Percentiles rank a stretch among this genome's conserved stretches.
Evolutionary conservation across 2,329 filamentous ascomycete species (phyloP).

Genomic region (Verticillium dahliae): DNA sequence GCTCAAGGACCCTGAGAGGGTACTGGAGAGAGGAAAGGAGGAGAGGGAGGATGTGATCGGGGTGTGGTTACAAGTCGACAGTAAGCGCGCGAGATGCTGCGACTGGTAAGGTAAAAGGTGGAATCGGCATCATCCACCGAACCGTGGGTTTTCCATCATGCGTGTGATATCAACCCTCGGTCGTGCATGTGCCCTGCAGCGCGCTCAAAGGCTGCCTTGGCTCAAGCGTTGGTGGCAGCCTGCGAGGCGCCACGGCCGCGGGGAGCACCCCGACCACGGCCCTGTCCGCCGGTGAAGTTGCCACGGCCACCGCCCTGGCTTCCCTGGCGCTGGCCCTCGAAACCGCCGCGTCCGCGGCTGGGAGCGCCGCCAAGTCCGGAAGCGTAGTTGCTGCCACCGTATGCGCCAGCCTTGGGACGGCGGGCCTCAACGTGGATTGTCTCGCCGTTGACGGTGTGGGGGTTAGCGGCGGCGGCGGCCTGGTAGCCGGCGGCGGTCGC

Average conservation of each 20-base stretch:
- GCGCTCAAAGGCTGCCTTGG: neutral
- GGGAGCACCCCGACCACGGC: conserved; percentile 57
- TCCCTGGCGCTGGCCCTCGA: conserved; percentile 51
- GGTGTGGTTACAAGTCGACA: neutral
- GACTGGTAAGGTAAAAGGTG: neutral
- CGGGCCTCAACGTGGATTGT: conserved; percentile 84
- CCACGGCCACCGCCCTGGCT: conserved; percentile 52
- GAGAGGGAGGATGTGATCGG: neutral
- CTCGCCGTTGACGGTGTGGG: conserved; percentile 76
- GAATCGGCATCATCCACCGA: neutral
- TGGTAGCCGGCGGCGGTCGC: conserved; percentile 73
- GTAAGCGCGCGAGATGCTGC: neutral
- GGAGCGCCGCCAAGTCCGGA: conserved; percentile 27
- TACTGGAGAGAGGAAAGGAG: neutral
- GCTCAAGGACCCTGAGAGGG: neutral
- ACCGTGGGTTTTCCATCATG: neutral
- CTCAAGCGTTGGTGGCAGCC: conserved; percentile 41
- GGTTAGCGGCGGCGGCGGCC: conserved; percentile 76
- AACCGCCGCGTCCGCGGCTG: conserved; percentile 51
- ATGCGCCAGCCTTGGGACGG: conserved; percentile 65
- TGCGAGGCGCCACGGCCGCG: conserved; percentile 58
- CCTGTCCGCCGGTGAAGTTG: conserved; percentile 60
- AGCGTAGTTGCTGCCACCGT: conserved; percentile 62
- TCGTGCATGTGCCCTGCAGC: neutral
- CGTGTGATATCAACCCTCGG: neutral